Conservation (phyloP, 1,284 basidiomycete genomes). For the Marasmius oreades region DNA sequence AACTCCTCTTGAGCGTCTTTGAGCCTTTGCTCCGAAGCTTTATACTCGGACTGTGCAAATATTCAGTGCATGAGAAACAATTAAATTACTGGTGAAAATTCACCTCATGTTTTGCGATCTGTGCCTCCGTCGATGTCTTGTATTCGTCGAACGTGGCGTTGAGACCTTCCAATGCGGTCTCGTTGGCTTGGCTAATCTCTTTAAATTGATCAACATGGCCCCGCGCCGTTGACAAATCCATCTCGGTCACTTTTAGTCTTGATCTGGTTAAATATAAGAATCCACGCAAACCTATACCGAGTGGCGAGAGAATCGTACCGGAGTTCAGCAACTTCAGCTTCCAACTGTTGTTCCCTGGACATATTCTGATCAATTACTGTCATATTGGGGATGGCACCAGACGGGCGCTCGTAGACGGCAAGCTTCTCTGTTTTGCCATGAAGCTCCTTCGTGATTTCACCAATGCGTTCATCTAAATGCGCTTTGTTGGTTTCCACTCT, state of each 20-base stretch:
- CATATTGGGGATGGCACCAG: constrained; percentile 31
- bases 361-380: constrained; percentile 40
- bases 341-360: constrained; percentile 74
- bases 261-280: constrained; percentile 25
- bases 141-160: constrained; percentile 78
- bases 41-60: constrained; percentile 57
- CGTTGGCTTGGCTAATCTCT: constrained; percentile 79
- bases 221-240: constrained; percentile 68
- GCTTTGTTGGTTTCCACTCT: constrained; percentile 78
- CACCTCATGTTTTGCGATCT: constrained; percentile 66
- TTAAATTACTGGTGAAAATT: constrained; percentile 20
- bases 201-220: constrained; percentile 81
- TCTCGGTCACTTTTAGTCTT: constrained; percentile 69
- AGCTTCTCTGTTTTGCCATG: constrained; percentile 82
- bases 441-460: constrained; percentile 67
- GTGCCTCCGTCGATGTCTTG: constrained; percentile 63
- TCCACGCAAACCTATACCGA: too few relatives aligned
- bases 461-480: constrained; percentile 76
- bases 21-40: constrained; percentile 62
- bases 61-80: constrained; percentile 6
- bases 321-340: constrained; percentile 82
- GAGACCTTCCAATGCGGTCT: constrained; percentile 69
- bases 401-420: constrained; percentile 79
- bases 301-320: constrained; percentile 43
- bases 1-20: constrained; percentile 56